Evolutionary conservation across 257 asterid species (phyloP).

Genomic region (Capsicum chinense): DNA sequence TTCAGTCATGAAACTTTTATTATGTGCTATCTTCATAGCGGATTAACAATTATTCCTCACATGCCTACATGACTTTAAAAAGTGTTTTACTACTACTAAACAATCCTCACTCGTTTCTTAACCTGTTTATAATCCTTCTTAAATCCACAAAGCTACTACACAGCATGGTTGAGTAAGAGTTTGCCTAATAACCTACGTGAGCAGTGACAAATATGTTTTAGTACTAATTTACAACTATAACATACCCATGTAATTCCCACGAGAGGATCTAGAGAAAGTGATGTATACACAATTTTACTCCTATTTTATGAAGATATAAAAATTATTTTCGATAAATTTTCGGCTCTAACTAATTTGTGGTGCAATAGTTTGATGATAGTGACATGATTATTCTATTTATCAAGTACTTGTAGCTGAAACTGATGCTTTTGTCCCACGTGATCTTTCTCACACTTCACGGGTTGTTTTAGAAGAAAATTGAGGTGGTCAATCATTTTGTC

Average conservation of each 20-base stretch:
- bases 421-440: slow-evolving; percentile 22
- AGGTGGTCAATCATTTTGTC: slow-evolving; percentile 7
- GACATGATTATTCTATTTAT: slow-evolving; percentile 20
- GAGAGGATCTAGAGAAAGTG: too few species aligned
- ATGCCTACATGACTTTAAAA: background rate
- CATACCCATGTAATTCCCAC: too few species aligned
- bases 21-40: background rate
- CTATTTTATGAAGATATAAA: too few species aligned
- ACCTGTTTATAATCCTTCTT: background rate
- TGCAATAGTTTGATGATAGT: background rate
- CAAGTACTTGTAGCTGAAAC: background rate
- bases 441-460: slow-evolving; percentile 23
- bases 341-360: too few species aligned
- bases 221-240: too few species aligned
- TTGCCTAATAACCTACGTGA: background rate
- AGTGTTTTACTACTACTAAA: background rate
- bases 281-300: too few species aligned
- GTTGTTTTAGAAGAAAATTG: background rate
- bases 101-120: background rate
- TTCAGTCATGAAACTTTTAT: background rate
- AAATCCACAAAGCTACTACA: background rate
- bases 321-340: background rate
- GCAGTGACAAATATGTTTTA: background rate
- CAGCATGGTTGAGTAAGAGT: too few species aligned
- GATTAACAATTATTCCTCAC: background rate